Evolutionary conservation across 2,329 filamentous ascomycete genomes (phyloP).

Genomic region (Penicillium sp.): DNA sequence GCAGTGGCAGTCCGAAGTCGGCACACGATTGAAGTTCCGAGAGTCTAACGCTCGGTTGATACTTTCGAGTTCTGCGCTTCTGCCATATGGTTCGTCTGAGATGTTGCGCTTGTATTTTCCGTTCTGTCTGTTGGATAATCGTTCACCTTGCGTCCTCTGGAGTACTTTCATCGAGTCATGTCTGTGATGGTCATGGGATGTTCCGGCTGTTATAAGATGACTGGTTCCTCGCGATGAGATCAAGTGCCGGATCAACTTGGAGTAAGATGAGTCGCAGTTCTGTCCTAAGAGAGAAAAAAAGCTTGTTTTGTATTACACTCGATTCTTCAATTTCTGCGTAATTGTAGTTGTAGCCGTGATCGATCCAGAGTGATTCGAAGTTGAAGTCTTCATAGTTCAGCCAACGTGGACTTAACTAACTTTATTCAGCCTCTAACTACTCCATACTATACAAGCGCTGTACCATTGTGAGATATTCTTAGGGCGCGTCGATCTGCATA

Average conservation of each 20-base stretch:
- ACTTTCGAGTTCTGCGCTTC: conserved; percentile 1
- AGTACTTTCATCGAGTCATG: conserved; percentile 9
- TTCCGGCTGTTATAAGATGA: neutral
- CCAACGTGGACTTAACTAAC: neutral
- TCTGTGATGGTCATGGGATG: conserved; percentile 4
- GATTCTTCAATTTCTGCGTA: neutral
- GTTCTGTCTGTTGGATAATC: conserved; percentile 9
- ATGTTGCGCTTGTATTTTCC: conserved; percentile 11
- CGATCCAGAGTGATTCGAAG: no score
- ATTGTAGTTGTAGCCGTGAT: neutral
- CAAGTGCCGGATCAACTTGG: neutral
- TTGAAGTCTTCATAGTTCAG: no score
- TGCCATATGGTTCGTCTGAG: conserved; percentile 6
- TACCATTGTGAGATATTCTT: conserved; percentile 27
- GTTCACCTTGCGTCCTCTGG: conserved; percentile 3
- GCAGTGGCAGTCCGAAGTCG: conserved; percentile 40
- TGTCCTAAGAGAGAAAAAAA: neutral
- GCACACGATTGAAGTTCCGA: conserved; percentile 28
- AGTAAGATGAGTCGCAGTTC: neutral
- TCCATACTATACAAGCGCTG: conserved; percentile 23
- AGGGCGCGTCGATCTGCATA: conserved; percentile 12
- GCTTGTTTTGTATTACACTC: neutral
- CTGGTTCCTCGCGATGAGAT: neutral
- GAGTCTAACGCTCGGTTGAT: neutral
- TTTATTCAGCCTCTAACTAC: conserved; percentile 13